Evolutionary conservation across 2,329 filamentous ascomycete species (phyloP), one percentile per base, ranked within the genome.

Genomic region (Trichoderma sp.): DNA sequence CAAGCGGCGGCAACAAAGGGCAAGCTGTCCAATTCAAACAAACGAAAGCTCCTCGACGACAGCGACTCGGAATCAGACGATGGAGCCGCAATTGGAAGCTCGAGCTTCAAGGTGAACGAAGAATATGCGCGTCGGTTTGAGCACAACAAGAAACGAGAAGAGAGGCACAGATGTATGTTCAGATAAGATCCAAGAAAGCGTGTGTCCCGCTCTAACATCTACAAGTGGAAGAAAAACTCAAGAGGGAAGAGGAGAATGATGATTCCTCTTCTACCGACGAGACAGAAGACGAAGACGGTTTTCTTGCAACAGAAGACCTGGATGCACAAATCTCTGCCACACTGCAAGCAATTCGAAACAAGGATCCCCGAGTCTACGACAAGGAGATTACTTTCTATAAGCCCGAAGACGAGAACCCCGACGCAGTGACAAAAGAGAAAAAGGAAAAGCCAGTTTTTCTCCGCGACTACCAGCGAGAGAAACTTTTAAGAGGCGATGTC

Each of bases 61-160:
- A 84, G 81, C 74, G 83, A 84, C 66, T 83, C 82, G 17, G 82
- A 84, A 64, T 79, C 79, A 12, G 80, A 81, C 56, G 79, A 82
- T 70, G 81, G 81, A 59, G 77, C 76, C 22, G 72, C 74, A 13
- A 73, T 84, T 67, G 78, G 78, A 50, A 77, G 78, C 67, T 77
- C 78, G 50, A 82, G 82, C 67, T 86, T 98, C 77, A 93, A 91
- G 77, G 90, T 99, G 79, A 98, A 99, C 79, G 84, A 93, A 77
- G 92, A 96, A 63, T 99, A 90, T 78, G 95, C 95, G 52, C 88
- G 87, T 72, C 86, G 92, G 48, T 98, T 97, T 74, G 95, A 99
- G 79, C 87, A 98, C 81, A 99, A 99, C 82, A 97, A 98, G 83
- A 97, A 97, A 82, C 88, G 94, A 68, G 94, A 97, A 76, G 95